These are phyloP conservation scores for Hymenoscyphus infarciens DNA, from an alignment of 2,329 filamentous ascomycete species.

Conservation along the genomic window DNA sequence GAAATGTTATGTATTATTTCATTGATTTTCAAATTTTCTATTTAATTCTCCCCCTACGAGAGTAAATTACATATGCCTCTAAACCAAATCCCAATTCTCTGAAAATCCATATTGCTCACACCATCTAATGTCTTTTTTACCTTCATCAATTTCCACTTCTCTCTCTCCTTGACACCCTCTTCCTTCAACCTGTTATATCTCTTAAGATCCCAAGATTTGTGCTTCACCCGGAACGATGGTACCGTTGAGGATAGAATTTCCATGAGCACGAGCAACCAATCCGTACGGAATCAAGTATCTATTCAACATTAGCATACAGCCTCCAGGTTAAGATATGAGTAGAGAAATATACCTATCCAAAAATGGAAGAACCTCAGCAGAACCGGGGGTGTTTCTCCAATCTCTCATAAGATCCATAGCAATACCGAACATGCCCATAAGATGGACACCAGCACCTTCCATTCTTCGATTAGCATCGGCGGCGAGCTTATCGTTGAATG, in stretches of 20 bases:
- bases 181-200: too few relatives aligned
- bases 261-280: slow-evolving; percentile 58
- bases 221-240: slow-evolving; percentile 54
- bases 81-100: not conserved
- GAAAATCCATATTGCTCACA: not conserved
- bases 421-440: slow-evolving; percentile 33
- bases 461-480: slow-evolving; percentile 65
- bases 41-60: not conserved
- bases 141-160: not conserved
- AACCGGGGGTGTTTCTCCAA: slow-evolving; percentile 42
- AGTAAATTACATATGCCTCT: not conserved
- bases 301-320: not conserved
- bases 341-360: slow-evolving; percentile 48
- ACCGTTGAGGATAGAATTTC: slow-evolving; percentile 57
- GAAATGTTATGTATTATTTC: not conserved
- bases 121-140: not conserved
- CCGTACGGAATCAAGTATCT: slow-evolving; percentile 62
- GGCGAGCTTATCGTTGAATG: slow-evolving; percentile 56
- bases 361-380: slow-evolving; percentile 56
- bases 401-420: slow-evolving; percentile 33
- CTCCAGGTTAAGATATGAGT: not conserved
- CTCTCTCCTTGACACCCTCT: not conserved
- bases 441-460: slow-evolving; percentile 61
- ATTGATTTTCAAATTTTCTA: not conserved
- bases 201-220: slow-evolving; percentile 9